These are phyloP conservation scores for Fraxinus ornus DNA, from an alignment of 305 asterid genomes.

Conservation along the genomic window DNA sequence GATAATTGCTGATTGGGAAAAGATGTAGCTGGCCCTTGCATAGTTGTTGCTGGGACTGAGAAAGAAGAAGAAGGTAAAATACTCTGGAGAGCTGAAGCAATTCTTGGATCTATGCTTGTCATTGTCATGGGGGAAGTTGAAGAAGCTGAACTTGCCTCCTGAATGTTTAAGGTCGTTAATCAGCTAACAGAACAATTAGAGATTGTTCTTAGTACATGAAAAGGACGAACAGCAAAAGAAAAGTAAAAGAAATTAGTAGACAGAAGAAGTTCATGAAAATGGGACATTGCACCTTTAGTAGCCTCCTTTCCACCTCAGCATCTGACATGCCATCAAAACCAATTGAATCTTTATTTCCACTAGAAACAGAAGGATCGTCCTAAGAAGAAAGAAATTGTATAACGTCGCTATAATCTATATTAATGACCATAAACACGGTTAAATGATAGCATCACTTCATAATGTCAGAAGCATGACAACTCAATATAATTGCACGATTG, in stretches of 20 bases:
- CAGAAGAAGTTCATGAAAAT: slow-evolving; percentile 23
- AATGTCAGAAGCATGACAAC: background rate
- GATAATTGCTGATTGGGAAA: slow-evolving; percentile 61
- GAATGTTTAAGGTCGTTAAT: slow-evolving; percentile 27
- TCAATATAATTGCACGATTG: background rate
- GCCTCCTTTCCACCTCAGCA: slow-evolving; percentile 81
- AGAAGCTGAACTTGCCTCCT: slow-evolving; percentile 75
- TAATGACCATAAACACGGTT: background rate
- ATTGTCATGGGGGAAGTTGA: slow-evolving; percentile 52
- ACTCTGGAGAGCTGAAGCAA: slow-evolving; percentile 49
- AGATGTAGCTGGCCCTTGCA: slow-evolving; percentile 53
- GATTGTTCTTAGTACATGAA: slow-evolving; percentile 6
- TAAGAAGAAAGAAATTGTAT: slow-evolving; percentile 33
- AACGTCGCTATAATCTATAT: background rate
- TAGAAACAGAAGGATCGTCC: slow-evolving; percentile 74
- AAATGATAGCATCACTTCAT: background rate
- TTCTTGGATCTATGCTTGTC: slow-evolving; percentile 56
- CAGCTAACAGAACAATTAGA: slow-evolving; percentile 15
- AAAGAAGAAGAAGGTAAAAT: slow-evolving; percentile 48
- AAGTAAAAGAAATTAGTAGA: background rate
- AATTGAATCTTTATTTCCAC: slow-evolving; percentile 65
- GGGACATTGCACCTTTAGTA: slow-evolving; percentile 57
- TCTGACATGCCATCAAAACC: slow-evolving; percentile 88
- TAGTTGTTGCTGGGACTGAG: slow-evolving; percentile 44
- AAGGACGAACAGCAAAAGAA: slow-evolving; percentile 20